Evolutionary conservation across 805 yeast species (phyloP).

Genomic region (Teunomyces aglyptinius): DNA sequence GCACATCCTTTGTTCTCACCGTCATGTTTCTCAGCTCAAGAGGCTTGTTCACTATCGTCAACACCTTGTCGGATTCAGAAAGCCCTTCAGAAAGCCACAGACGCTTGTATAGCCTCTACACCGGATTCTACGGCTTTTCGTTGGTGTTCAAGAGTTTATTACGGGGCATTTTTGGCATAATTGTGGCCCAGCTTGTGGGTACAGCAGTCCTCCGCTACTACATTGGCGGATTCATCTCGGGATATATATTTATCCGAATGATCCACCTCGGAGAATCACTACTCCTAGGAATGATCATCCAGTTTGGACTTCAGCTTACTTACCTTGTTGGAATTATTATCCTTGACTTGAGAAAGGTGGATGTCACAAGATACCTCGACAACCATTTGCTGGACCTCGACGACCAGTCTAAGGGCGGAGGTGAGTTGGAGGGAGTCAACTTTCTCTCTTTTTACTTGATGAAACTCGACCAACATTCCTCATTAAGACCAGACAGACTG

Average conservation of each 20-base stretch:
- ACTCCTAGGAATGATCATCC: conserved; percentile 49
- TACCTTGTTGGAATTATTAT: conserved; percentile 64
- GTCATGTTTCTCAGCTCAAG: conserved; percentile 30
- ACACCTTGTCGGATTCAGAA: conserved; percentile 26
- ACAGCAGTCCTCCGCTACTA: conserved; percentile 8
- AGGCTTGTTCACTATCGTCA: conserved; percentile 25
- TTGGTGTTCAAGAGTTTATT: conserved; percentile 21
- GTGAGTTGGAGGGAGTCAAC: conserved; percentile 17
- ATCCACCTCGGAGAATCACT: conserved; percentile 21
- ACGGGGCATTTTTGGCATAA: conserved; percentile 17
- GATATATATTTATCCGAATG: conserved; percentile 16
- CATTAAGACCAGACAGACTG: conserved; percentile 14
- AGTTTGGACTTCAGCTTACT: conserved; percentile 60
- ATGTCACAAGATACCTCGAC: conserved; percentile 50
- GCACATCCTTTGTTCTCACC: conserved; percentile 20
- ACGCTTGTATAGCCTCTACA: conserved; percentile 27
- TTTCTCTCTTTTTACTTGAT: conserved; percentile 24
- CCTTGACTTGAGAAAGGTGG: conserved; percentile 64
- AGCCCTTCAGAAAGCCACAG: conserved; percentile 18
- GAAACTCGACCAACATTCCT: conserved; percentile 10
- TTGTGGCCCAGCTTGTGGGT: conserved; percentile 8
- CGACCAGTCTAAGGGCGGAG: conserved; percentile 18
- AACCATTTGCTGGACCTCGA: conserved; percentile 1
- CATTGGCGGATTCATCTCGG: conserved; percentile 13
- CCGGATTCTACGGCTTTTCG: conserved; percentile 29